Percentiles rank a stretch among this genome's conserved stretches.
These are phyloP conservation scores for Aechmea fasciata DNA, from an alignment of 176 grass and related monocot genomes.

Conservation along the genomic window DNA sequence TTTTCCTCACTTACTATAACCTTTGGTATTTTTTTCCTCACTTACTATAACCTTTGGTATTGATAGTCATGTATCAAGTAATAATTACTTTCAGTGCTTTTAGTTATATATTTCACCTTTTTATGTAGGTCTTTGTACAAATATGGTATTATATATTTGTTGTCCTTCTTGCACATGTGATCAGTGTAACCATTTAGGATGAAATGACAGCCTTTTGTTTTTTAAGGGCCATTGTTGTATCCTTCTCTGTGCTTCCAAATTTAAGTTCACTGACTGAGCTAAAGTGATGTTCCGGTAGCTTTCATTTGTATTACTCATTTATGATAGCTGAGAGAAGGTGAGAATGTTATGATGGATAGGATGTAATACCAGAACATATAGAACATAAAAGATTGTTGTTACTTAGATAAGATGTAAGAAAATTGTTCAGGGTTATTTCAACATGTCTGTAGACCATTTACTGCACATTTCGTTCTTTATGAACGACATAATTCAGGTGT, in stretches of 20 bases:
- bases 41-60: background rate
- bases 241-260: background rate
- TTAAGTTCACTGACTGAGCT: background rate
- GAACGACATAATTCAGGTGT: background rate
- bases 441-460: background rate
- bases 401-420: background rate
- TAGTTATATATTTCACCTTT: no score
- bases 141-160: no score
- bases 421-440: background rate
- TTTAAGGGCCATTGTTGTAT: background rate
- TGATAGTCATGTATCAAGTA: background rate
- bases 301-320: background rate
- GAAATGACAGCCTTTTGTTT: no score
- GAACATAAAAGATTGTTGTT: background rate
- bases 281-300: background rate
- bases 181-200: no score
- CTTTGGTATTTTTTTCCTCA: background rate
- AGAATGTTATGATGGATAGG: background rate
- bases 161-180: no score
- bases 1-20: background rate
- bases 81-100: no score
- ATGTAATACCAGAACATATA: background rate
- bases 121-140: no score
- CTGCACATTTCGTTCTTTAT: no score
- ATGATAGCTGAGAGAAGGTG: background rate